Conservation (phyloP, 2,329 filamentous ascomycete species). For the Aspergillus sp. region DNA sequence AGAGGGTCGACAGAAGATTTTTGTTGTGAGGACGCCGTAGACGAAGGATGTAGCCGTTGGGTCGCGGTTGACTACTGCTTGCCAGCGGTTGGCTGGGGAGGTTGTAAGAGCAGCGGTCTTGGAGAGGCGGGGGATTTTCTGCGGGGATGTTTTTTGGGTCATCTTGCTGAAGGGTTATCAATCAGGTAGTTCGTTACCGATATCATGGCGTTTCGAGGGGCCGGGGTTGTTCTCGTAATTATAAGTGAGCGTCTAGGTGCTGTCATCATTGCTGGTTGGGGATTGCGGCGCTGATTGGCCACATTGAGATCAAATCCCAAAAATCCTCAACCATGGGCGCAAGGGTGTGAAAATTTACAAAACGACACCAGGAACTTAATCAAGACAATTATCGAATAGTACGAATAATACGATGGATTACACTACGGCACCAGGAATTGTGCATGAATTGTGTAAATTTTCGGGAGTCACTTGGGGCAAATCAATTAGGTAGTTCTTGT, state of each 20-base stretch:
- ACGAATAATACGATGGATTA: too few relatives aligned
- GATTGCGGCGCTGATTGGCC: slow-evolving; percentile 30
- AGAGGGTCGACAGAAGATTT: slow-evolving; percentile 57
- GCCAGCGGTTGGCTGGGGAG: slow-evolving; percentile 38
- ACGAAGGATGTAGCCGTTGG: slow-evolving; percentile 50
- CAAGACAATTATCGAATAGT: not conserved
- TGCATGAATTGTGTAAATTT: too few relatives aligned
- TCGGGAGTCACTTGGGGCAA: too few relatives aligned
- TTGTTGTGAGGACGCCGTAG: slow-evolving; percentile 57
- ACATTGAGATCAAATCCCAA: slow-evolving; percentile 30
- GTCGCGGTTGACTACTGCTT: slow-evolving; percentile 48
- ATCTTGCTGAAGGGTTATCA: not conserved
- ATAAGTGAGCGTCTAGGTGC: not conserved
- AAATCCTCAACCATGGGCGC: not conserved
- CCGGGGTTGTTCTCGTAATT: not conserved
- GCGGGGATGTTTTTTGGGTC: slow-evolving; percentile 11
- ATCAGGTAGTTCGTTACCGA: not conserved
- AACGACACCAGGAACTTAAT: not conserved
- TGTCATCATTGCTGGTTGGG: not conserved
- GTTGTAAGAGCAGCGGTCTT: not conserved
- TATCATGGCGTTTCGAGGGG: not conserved
- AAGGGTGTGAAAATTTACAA: not conserved
- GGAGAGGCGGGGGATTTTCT: slow-evolving; percentile 25
- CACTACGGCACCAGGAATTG: too few relatives aligned
- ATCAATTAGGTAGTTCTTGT: too few relatives aligned